Percentiles rank a stretch among this genome's conserved stretches.
Conservation (phyloP, 1,139 yeast genomes). For the Lodderomyces elongisporus region DNA sequence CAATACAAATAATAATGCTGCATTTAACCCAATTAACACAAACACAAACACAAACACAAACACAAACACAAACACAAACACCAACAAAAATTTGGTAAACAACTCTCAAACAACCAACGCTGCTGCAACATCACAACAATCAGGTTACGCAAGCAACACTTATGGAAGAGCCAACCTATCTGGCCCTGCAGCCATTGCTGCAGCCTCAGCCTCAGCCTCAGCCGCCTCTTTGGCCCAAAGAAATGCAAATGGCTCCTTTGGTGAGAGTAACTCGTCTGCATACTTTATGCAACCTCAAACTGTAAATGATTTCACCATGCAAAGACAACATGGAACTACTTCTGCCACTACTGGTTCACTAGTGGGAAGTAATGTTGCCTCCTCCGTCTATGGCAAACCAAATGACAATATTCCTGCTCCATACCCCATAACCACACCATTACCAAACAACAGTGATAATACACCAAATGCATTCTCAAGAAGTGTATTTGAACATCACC, state of each 20-base stretch:
- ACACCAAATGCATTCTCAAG: conserved; percentile 7
- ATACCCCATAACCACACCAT: conserved; percentile 4
- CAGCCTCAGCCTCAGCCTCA: conserved; percentile 2
- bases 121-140: no score
- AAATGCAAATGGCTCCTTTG: conserved; percentile 8
- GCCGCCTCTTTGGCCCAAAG: conserved; percentile 2
- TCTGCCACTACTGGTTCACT: conserved; percentile 1
- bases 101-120: no score
- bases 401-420: conserved; percentile 1
- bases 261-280: conserved; percentile 20
- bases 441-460: conserved; percentile 1
- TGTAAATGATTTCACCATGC: conserved; percentile 34
- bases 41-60: neutral
- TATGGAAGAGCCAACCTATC: neutral
- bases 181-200: conserved; percentile 5
- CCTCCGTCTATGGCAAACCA: conserved; percentile 4
- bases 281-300: conserved; percentile 32
- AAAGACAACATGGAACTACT: conserved; percentile 6
- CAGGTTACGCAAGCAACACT: neutral
- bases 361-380: conserved; percentile 1
- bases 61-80: neutral
- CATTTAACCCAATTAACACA: no score
- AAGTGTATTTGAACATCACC: conserved; percentile 41
- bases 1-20: neutral
- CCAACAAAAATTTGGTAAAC: no score